Evolutionary conservation across 352 stramenopile genomes (phyloP).

Genomic region (Pythium aquatile): DNA sequence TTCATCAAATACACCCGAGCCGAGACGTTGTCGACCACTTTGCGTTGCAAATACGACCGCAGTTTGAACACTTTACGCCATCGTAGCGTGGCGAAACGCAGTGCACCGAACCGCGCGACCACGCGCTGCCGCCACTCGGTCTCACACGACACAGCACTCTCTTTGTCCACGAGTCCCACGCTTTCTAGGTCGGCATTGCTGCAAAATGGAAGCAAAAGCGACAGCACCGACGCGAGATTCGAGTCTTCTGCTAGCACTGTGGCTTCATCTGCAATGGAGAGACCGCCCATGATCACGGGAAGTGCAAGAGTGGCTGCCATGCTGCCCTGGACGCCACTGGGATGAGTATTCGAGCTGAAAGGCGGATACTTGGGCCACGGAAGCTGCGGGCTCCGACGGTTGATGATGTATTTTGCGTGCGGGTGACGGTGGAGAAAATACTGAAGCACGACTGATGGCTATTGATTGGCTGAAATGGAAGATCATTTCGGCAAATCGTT

Average conservation of each 20-base stretch:
- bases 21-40: constrained; percentile 55
- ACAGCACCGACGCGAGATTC: constrained; percentile 29
- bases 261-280: neutral
- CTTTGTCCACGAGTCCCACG: constrained; percentile 47
- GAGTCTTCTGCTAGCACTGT: neutral
- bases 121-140: constrained; percentile 64
- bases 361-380: neutral
- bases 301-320: neutral
- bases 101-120: constrained; percentile 43
- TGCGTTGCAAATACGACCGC: constrained; percentile 56
- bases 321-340: neutral
- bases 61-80: constrained; percentile 72
- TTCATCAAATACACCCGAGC: constrained; percentile 86
- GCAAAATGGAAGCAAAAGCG: constrained; percentile 58
- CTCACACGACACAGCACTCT: constrained; percentile 46
- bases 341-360: neutral
- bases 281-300: neutral
- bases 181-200: constrained; percentile 38
- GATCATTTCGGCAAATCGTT: constrained; percentile 10
- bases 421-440: neutral
- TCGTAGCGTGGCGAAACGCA: constrained; percentile 47
- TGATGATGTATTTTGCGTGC: constrained; percentile 2
- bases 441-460: neutral
- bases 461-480: neutral
- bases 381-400: neutral